These are phyloP conservation scores for Calendula officinalis DNA, from an alignment of 129 eudicot species.

Conservation along the genomic window DNA sequence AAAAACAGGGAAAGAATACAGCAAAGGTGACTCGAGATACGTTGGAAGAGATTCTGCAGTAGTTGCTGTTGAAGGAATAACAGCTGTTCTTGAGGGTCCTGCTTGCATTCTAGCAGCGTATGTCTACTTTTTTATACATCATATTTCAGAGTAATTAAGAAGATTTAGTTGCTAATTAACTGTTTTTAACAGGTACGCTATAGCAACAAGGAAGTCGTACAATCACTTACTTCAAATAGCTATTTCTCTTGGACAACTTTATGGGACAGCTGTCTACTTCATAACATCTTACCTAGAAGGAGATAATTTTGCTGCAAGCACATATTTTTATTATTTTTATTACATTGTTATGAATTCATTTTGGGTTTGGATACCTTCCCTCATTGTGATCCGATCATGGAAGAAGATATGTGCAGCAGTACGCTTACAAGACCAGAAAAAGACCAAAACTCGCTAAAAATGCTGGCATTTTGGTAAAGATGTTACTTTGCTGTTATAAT, in stretches of 20 bases:
- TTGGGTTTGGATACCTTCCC: slow-evolving; percentile 63
- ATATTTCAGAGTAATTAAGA: not conserved
- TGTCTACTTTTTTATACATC: slow-evolving; percentile 23
- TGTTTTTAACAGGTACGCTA: slow-evolving; percentile 66
- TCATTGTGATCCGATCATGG: slow-evolving; percentile 69
- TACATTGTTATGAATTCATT: slow-evolving; percentile 60
- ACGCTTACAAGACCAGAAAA: slow-evolving; percentile 43
- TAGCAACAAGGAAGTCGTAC: slow-evolving; percentile 71
- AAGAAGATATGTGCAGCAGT: slow-evolving; percentile 63
- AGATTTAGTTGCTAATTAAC: not conserved
- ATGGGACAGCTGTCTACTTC: slow-evolving; percentile 71
- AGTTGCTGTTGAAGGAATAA: slow-evolving; percentile 76
- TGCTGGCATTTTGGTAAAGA: not conserved
- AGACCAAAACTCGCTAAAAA: slow-evolving; percentile 47
- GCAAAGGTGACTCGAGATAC: slow-evolving; percentile 95
- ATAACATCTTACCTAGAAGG: slow-evolving; percentile 69
- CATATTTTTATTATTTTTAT: slow-evolving; percentile 50
- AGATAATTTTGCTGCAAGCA: slow-evolving; percentile 59
- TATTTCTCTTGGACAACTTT: slow-evolving; percentile 76
- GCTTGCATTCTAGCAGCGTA: slow-evolving; percentile 79
- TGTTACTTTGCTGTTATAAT: not conserved
- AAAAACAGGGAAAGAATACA: slow-evolving; percentile 83
- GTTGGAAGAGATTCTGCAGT: slow-evolving; percentile 66
- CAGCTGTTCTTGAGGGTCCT: slow-evolving; percentile 82
- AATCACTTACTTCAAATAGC: slow-evolving; percentile 69